Percentiles rank a stretch among this genome's conserved stretches.
These are phyloP conservation scores for Phalaenopsis equestris DNA, from an alignment of 106 monocot genomes.

Conservation along the genomic window DNA sequence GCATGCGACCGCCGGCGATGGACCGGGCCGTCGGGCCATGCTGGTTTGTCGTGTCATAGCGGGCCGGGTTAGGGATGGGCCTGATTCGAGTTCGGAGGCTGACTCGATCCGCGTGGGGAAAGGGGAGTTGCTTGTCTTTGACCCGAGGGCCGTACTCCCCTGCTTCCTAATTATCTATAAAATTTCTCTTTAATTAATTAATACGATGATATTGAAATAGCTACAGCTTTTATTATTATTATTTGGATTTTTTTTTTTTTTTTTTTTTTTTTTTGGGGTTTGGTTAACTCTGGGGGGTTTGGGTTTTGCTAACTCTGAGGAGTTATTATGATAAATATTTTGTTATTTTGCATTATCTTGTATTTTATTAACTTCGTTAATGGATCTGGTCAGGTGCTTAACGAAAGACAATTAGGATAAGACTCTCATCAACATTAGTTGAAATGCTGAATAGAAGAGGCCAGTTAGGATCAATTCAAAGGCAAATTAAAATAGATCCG, in stretches of 20 bases:
- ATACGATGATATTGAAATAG: background rate
- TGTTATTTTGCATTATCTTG: too few species aligned
- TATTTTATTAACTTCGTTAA: too few species aligned
- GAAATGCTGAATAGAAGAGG: too few species aligned
- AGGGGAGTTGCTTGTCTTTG: conserved; percentile 62
- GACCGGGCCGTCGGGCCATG: conserved; percentile 44
- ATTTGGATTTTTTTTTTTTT: background rate
- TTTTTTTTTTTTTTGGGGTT: too few species aligned
- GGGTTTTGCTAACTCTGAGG: background rate
- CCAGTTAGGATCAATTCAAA: too few species aligned
- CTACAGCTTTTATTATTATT: background rate
- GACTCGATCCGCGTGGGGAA: conserved; percentile 37
- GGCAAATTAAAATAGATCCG: too few species aligned
- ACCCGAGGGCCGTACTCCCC: conserved; percentile 58
- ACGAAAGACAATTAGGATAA: too few species aligned
- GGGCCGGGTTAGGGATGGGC: conserved; percentile 41
- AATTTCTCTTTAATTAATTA: conserved; percentile 10
- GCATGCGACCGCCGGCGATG: conserved; percentile 34
- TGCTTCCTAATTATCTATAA: conserved; percentile 79
- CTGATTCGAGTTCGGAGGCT: conserved; percentile 5
- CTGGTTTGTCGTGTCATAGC: conserved; percentile 73
- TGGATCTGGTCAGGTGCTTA: too few species aligned
- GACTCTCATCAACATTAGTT: too few species aligned
- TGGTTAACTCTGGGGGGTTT: too few species aligned
- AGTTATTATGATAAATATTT: background rate